These are phyloP conservation scores for Ogataea paradorogensis DNA, from an alignment of 805 yeast genomes.

Conservation along the genomic window DNA sequence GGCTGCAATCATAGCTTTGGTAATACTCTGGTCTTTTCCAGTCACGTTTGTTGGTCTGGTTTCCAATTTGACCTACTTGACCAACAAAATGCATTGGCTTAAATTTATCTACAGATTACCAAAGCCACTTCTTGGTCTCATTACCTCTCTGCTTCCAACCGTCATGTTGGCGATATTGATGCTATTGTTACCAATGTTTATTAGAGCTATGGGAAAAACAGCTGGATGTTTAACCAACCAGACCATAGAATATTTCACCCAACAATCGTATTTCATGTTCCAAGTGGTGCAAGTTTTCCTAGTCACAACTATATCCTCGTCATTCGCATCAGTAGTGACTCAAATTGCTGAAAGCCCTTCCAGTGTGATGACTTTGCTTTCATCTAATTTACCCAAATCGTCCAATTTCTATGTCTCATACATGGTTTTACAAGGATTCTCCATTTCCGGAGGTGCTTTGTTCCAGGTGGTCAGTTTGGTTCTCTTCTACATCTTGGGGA, in stretches of 20 bases:
- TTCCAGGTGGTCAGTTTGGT: constrained; percentile 60
- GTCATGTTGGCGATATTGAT: constrained; percentile 61
- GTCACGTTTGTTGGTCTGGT: constrained; percentile 76
- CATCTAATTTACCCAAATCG: constrained; percentile 68
- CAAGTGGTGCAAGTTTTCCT: constrained; percentile 70
- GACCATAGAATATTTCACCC: constrained; percentile 60
- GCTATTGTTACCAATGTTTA: constrained; percentile 63
- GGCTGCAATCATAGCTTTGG: constrained; percentile 52
- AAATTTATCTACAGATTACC: constrained; percentile 59
- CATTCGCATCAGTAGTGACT: constrained; percentile 66
- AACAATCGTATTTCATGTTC: constrained; percentile 65
- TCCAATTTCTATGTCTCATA: constrained; percentile 73
- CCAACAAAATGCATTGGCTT: constrained; percentile 53
- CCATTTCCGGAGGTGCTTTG: constrained; percentile 61
- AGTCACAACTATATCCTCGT: constrained; percentile 67
- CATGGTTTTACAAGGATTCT: constrained; percentile 64
- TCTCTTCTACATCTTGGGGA: constrained; percentile 57
- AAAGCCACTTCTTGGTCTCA: constrained; percentile 49
- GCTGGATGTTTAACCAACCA: constrained; percentile 59
- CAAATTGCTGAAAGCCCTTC: constrained; percentile 59
- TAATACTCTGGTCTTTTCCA: constrained; percentile 72
- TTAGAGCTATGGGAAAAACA: constrained; percentile 58
- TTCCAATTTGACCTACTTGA: constrained; percentile 63
- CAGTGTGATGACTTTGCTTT: constrained; percentile 54
- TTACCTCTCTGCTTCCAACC: constrained; percentile 70